Evolutionary conservation across 2,329 filamentous ascomycete species (phyloP), one percentile per base, ranked within the genome.

Genomic region (Sphaerulina populicola): DNA sequence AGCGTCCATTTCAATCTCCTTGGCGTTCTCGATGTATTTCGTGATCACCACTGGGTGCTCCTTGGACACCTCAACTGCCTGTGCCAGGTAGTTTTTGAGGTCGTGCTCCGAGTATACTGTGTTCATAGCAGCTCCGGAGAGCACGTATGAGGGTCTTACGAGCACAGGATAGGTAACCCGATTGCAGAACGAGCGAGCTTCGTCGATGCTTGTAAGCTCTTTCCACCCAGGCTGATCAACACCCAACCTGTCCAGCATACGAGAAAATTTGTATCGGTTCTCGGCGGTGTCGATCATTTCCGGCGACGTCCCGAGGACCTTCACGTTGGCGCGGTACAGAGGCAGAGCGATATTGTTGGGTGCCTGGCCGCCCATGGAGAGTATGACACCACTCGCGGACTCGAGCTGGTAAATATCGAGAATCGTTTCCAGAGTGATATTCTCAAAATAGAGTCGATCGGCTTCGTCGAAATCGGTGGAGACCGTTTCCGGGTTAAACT

Each of bases 1-100:
- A 37, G 93, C 93, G 63, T 98, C 93, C 93, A 98, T 97, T 72
- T 98, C 93, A 57, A 98, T 97, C 70, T 98, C 93, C 77, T 98
- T 97, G 59, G 93, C 93, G 60, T 94, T 93, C 75, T 98, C 93
- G 60, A 98, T 97, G 73, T 97, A 98, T 74, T 98, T 98, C 55
- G 91, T 97, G 65, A 98, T 97, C 55, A 98, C 93, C 9, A 98
- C 93, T 0, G 93, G 93, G 69, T 97, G 88, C 56, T 97, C 91
- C 56, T 87, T 83, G 5, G 93, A 97, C 42, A 98, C 93, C 59
- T 94, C 90, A 6, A 81, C 87, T 48, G 93, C 93, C 72, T 97
- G 91, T 58, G 86, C 81, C 40, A 98, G 77, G 70, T 94, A 97
- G 64, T 78, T 84, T 62, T 88, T 86, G 52, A 98, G 75, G 67